Conservation (phyloP, 306 rosid genomes). For the Calophaca sinica region DNA sequence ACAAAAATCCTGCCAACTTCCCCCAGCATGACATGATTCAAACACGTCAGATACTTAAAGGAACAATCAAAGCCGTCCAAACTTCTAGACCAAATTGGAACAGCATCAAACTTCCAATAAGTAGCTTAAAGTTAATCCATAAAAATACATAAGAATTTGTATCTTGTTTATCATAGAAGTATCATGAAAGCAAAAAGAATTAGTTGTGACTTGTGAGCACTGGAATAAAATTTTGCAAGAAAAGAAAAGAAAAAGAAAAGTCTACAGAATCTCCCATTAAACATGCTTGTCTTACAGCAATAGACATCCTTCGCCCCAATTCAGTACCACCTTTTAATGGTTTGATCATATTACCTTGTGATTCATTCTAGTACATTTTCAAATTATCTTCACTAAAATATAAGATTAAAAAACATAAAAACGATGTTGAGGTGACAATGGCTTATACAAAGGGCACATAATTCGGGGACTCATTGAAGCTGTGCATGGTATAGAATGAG, state of each 20-base stretch:
- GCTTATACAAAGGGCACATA: conserved; percentile 20
- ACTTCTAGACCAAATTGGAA: conserved; percentile 28
- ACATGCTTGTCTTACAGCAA: conserved; percentile 10
- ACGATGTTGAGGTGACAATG: background rate
- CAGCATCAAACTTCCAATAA: conserved; percentile 24
- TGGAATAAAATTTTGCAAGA: background rate
- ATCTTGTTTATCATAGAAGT: conserved; percentile 7
- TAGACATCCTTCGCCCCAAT: conserved; percentile 1
- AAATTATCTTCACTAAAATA: background rate
- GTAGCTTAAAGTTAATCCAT: conserved; percentile 25
- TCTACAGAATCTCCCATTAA: conserved; percentile 25
- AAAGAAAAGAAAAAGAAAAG: conserved; percentile 1
- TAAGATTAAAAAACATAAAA: conserved; percentile 2
- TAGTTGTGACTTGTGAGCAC: background rate
- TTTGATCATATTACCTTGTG: conserved; percentile 2
- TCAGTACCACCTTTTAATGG: conserved; percentile 23
- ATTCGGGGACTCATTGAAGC: conserved; percentile 30
- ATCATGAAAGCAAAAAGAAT: conserved; percentile 1
- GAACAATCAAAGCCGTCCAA: conserved; percentile 24
- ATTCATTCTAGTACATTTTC: conserved; percentile 6
- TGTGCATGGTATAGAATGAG: conserved; percentile 9
- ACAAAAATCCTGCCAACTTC: too few relatives aligned
- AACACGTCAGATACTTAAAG: conserved; percentile 32
- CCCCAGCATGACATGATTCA: background rate
- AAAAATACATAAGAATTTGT: background rate